These are phyloP conservation scores for Wakefieldia striispora DNA, from an alignment of 768 basidiomycete species.

Conservation along the genomic window DNA sequence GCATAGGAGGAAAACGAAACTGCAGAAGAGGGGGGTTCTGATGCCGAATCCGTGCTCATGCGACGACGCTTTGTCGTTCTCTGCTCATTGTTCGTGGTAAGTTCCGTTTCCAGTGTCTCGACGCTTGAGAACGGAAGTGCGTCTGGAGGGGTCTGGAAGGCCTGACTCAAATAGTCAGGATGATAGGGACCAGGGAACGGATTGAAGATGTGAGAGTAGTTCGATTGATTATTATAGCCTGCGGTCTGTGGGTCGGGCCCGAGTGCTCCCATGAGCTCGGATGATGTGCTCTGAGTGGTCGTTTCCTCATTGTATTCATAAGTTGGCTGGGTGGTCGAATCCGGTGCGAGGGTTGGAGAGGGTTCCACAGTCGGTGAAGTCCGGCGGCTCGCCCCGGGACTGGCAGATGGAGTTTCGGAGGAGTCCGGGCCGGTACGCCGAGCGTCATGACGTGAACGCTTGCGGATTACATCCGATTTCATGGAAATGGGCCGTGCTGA, in stretches of 20 bases:
- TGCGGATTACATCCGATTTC: constrained; percentile 89
- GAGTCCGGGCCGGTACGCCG: constrained; percentile 51
- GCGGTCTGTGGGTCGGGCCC: constrained; percentile 31
- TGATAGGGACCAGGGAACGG: constrained; percentile 72
- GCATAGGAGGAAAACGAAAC: constrained; percentile 61
- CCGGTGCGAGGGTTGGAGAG: constrained; percentile 68
- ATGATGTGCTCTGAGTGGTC: constrained; percentile 39
- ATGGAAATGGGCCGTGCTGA: constrained; percentile 85
- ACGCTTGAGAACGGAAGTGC: constrained; percentile 53
- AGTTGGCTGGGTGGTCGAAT: constrained; percentile 59
- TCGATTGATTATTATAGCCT: constrained; percentile 27
- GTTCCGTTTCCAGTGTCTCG: constrained; percentile 47
- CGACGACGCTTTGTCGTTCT: constrained; percentile 65
- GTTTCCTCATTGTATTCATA: constrained; percentile 51
- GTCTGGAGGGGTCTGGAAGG: constrained; percentile 45
- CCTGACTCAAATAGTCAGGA: constrained; percentile 63
- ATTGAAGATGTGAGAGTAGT: constrained; percentile 36
- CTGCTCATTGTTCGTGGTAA: constrained; percentile 16
- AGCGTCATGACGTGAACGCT: constrained; percentile 80
- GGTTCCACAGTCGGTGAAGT: constrained; percentile 60
- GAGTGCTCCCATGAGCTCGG: constrained; percentile 52
- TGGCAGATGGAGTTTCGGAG: constrained; percentile 72
- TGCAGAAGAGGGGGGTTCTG: constrained; percentile 58
- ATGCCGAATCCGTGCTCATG: constrained; percentile 60
- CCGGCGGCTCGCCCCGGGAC: constrained; percentile 71